A percentile compares a stretch with the other conserved stretches of the same genome.
These are phyloP conservation scores for Penicillium sp. DNA, from an alignment of 2,329 filamentous ascomycete genomes.

Conservation along the genomic window DNA sequence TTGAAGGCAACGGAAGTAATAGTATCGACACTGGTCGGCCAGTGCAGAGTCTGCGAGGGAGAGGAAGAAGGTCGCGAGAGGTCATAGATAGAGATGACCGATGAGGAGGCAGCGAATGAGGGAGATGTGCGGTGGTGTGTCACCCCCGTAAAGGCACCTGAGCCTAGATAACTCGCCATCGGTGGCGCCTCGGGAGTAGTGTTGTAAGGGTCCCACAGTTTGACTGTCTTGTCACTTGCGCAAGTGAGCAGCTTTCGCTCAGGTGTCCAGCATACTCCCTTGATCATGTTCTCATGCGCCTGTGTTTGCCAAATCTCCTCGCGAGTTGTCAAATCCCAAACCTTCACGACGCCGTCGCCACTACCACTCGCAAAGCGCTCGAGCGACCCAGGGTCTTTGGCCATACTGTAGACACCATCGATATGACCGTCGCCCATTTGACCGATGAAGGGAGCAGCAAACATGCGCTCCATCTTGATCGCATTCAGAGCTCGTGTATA, in stretches of 20 bases:
- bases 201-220: constrained; percentile 87
- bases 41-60: constrained; percentile 76
- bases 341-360: constrained; percentile 90
- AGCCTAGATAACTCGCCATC: constrained; percentile 78
- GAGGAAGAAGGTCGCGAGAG: constrained; percentile 72
- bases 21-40: constrained; percentile 87
- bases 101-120: constrained; percentile 74
- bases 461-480: constrained; percentile 91
- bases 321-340: constrained; percentile 75
- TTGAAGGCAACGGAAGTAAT: constrained; percentile 89
- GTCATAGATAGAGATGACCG: constrained; percentile 83
- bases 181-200: constrained; percentile 67
- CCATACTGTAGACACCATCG: constrained; percentile 80
- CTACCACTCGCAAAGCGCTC: constrained; percentile 77
- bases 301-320: constrained; percentile 74
- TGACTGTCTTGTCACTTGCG: constrained; percentile 79
- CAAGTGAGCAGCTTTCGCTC: constrained; percentile 84
- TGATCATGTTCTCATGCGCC: constrained; percentile 92
- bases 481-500: constrained; percentile 77
- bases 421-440: constrained; percentile 89
- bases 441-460: constrained; percentile 76
- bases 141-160: constrained; percentile 76
- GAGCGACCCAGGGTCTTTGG: constrained; percentile 73
- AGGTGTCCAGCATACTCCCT: constrained; percentile 83
- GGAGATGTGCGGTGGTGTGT: constrained; percentile 77